Evolutionary conservation across 495 filamentous ascomycete genomes (phyloP), one percentile per base, ranked within the genome.

Genomic region (Usnea hakonensis): DNA sequence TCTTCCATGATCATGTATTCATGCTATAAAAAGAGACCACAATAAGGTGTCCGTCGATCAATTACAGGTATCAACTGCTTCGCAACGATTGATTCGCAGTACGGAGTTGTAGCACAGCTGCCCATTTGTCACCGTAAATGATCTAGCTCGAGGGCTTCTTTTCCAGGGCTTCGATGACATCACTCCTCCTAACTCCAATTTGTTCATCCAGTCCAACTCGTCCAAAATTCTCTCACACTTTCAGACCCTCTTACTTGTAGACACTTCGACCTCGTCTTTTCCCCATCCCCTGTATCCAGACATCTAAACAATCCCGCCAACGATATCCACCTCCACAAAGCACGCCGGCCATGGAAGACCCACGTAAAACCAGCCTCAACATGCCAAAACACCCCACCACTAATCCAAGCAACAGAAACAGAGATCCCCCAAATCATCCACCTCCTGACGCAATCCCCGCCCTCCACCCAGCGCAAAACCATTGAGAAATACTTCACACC

Each of bases 401-500:
- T 62, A 28, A 67, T 9, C 5, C 30, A 17, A 3, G 46, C 61
- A 68, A 68, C 40, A 63, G 30, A 46, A 60, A 33, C 53, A 28
- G 84, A 87, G 54, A 85, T 92, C 66, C 67, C 78, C 30, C 65
- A 67, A 10, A 76, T 95, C 38, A 88, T 96, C 70, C 80, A 77
- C 43, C 68, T 77, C 56, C 79, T 96, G 53, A 87, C 83, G 32
- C 82, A 89, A 70, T 81, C 84, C 17, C 71, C 81, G 0, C 88
- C 87, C 0, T 73, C 79, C 0, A 71, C 83, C 33, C 91, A 95
- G 73, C 71, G 75, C 32, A 71, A 78, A 21, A 76, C 85, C 7
- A 70, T 96, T 26, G 77, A 90, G 55, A 77, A 73, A 14, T 91
- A 88, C 72, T 96, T 90, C 75, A 81, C 84, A 2, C 80, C 78